Evolutionary conservation across 2,329 filamentous ascomycete genomes (phyloP), one percentile per base, ranked within the genome.

Genomic region (Trichoderma simmonsii): DNA sequence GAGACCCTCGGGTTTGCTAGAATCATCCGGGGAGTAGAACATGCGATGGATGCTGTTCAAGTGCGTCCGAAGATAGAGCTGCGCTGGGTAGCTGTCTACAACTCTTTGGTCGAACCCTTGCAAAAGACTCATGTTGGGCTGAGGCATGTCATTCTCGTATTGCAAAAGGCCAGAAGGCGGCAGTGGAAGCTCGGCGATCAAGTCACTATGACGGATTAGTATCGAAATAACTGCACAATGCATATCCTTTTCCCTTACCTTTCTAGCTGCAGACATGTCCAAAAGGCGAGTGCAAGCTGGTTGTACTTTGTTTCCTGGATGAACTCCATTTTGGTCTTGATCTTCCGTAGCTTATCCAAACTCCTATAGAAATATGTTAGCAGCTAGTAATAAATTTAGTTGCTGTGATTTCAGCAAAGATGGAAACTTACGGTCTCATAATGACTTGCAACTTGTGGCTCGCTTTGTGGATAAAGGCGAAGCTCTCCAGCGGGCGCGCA

Each of bases 231-330:
- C 5, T 32, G 61, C 24, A 32, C 14, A 24, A 24, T 8, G n/a
- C 7, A 24, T 30, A 0, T 26, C 30, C n/a, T 7, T 11, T 39
- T 26, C 24, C 26, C 63, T 68, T 62, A 93, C 92, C 91, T 97
- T 81, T 98, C 95, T 12, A 98, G 86, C 78, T 98, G 95, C 74
- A 98, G 84, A 79, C 93, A 97, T 8, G 95, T 96, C 95, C 95
- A 98, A 77, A 95, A 98, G 0, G 93, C 92, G 76, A 97, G 87
- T 15, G 92, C 85, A 43, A 92, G 85, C 71, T 91, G 85, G 77
- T 94, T 93, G 76, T 82, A 80, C 75, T 81, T 82, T 71, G 79
- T 81, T 51, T 84, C 85, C 51, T 81, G 82, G 34, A 85, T 81
- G 75, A 84, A 76, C 71, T 80, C 74, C 57, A 76, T 76, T 39